Evolutionary conservation across 176 grass and related monocot species (phyloP).

Genomic region (Leersia perrieri): DNA sequence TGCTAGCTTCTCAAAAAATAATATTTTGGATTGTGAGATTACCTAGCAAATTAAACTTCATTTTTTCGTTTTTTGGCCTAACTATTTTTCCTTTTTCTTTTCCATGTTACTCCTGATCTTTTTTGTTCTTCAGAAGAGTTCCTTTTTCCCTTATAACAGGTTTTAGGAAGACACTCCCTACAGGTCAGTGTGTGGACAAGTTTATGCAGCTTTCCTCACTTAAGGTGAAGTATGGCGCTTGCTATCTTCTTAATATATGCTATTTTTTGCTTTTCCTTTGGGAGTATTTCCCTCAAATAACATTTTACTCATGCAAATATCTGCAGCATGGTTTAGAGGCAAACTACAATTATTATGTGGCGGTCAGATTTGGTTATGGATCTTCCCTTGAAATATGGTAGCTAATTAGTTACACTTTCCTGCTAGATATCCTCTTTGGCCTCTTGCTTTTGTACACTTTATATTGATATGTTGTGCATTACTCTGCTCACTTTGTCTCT

Average conservation of each 20-base stretch:
- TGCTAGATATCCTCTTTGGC: neutral
- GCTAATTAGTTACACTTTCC: conserved; percentile 25
- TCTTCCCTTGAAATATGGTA: conserved; percentile 55
- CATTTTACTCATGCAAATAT: neutral
- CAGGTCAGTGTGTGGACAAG: conserved; percentile 54
- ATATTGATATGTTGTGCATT: neutral
- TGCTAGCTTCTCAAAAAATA: neutral
- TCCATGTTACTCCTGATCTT: neutral
- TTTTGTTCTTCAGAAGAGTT: neutral
- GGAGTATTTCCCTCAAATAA: neutral
- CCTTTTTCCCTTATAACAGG: conserved; percentile 36
- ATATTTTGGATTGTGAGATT: neutral
- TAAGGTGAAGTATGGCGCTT: conserved; percentile 54
- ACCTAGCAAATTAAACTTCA: neutral
- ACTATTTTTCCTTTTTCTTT: neutral
- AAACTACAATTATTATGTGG: conserved; percentile 47
- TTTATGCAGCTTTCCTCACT: conserved; percentile 63
- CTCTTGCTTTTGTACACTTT: neutral
- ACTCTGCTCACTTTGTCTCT: neutral
- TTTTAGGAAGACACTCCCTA: conserved; percentile 58
- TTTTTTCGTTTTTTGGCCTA: neutral
- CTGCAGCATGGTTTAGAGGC: conserved; percentile 69
- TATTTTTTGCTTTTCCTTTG: conserved; percentile 8
- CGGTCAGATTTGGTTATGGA: conserved; percentile 46
- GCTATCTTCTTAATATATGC: neutral